These are phyloP conservation scores for Pyrus bretschneideri DNA, from an alignment of 306 rosid genomes.

Conservation along the genomic window DNA sequence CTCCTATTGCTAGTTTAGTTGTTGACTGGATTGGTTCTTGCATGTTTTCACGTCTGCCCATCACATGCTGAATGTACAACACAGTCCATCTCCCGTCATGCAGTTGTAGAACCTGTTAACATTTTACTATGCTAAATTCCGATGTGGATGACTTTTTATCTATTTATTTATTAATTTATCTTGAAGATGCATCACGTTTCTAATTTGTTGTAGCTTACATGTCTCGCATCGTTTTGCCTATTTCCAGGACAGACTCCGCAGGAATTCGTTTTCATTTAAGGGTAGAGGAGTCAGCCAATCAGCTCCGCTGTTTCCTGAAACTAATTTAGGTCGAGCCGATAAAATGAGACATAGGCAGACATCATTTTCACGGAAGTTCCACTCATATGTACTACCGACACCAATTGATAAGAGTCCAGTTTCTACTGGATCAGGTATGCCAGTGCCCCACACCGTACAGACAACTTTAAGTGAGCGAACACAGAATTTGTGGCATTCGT, in stretches of 20 bases:
- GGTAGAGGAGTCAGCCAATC: conserved; percentile 65
- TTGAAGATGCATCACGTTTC: neutral
- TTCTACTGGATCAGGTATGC: conserved; percentile 42
- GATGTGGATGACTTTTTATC: neutral
- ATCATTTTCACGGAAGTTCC: conserved; percentile 67
- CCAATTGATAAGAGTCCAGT: conserved; percentile 56
- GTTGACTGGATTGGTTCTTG: neutral
- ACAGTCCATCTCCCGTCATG: neutral
- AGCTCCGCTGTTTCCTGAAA: conserved; percentile 80
- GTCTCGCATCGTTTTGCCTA: conserved; percentile 2
- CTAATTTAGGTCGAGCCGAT: conserved; percentile 52
- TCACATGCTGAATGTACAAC: neutral
- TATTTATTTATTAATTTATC: neutral
- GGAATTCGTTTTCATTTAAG: conserved; percentile 50
- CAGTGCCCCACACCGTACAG: conserved; percentile 30
- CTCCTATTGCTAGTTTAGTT: neutral
- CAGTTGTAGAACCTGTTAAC: conserved; percentile 2
- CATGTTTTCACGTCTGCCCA: neutral
- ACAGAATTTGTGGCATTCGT: conserved; percentile 72
- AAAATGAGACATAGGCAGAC: conserved; percentile 58
- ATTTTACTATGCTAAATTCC: conserved; percentile 12
- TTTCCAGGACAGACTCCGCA: conserved; percentile 57
- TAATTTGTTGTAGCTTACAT: neutral
- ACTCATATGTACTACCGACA: conserved; percentile 82
- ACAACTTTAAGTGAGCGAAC: conserved; percentile 30